phyloP scores from a whole-genome alignment of 1,284 basidiomycete species.

The Irpex sp. region DNA sequence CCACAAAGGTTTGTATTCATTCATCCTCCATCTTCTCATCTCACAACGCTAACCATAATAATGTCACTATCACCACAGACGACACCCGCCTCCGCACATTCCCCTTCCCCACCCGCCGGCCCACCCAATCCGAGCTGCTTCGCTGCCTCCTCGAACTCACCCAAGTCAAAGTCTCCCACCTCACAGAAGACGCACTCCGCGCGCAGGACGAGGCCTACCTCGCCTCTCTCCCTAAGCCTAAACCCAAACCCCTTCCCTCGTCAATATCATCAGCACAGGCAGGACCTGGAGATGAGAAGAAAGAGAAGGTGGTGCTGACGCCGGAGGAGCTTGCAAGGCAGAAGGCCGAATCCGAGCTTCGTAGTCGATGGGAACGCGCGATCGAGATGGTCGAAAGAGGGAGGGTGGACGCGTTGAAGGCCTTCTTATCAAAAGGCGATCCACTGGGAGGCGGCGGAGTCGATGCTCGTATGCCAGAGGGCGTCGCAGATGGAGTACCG shows the following conservation, averaged over 20 bases:
- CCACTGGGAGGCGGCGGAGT: slow-evolving; percentile 55
- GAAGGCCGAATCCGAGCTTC: slow-evolving; percentile 36
- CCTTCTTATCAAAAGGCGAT: slow-evolving; percentile 80
- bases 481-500: slow-evolving; percentile 45
- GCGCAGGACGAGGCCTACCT: slow-evolving; percentile 87
- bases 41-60: neutral
- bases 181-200: slow-evolving; percentile 81
- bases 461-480: slow-evolving; percentile 62
- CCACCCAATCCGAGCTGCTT: slow-evolving; percentile 87
- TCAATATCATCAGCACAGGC: slow-evolving; percentile 20
- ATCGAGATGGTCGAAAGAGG: slow-evolving; percentile 90
- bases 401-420: slow-evolving; percentile 73
- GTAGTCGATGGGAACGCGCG: slow-evolving; percentile 77
- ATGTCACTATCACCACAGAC: slow-evolving; percentile 26
- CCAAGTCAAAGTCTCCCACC: slow-evolving; percentile 80
- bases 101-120: slow-evolving; percentile 90
- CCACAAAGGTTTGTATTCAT: slow-evolving; percentile 37
- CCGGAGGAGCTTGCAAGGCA: slow-evolving; percentile 15
- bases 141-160: slow-evolving; percentile 90
- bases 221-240: slow-evolving; percentile 80
- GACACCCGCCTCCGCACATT: slow-evolving; percentile 84
- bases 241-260: slow-evolving; percentile 35
- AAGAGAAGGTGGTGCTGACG: neutral
- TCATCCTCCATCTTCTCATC: too few relatives aligned
- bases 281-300: too few relatives aligned